Base-by-base conservation (phyloP, 768 basidiomycete genomes). In the Albatrellus ellisii region DNA sequence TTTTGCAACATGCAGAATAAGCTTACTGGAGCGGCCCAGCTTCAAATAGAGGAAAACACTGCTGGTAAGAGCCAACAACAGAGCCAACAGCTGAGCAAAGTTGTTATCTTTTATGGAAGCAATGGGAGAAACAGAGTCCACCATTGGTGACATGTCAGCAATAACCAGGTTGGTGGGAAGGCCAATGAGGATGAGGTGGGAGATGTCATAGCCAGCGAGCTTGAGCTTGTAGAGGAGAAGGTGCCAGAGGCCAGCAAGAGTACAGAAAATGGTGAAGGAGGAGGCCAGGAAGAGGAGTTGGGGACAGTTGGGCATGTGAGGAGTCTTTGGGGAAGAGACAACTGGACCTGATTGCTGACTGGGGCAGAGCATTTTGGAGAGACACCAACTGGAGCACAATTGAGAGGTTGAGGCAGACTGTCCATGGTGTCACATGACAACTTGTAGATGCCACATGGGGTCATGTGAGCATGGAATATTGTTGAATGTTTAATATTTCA, bases 171-270 rank as follows among this genome's bases (percentile, higher is more conserved):
- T 51, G 37, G 64, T 57, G 44, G 62, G 63, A 36, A 78, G 64
- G 43, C 79, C 79, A 36, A 78, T 56, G 55, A 83, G 75, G 50
- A 81, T 79, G 56, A 83, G 56, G 15, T 69, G 58, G 21, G 70
- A 63, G 43, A 75, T 34, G 62, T 75, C 62, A 67, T 73, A 77
- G 52, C 77, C 78, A 8, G 70, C 68, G 7, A 63, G 66, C 6
- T 53, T 52, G 50, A 84, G 75, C 43, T 52, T 62, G 15, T 54
- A 36, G 48, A 62, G 54, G 46, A 77, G 34, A 51, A 62, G 63
- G 51, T 59, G 61, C 42, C 66, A 60, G 53, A 65, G 42, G 45
- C 62, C 42, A 52, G 73, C 48, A 59, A 84, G 77, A 42, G 61
- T 17, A 25, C 56, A 25, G 47, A 78, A 68, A 36, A 70, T 62